A percentile compares a stretch with the other conserved stretches of the same genome.
Evolutionary conservation across 305 asterid genomes (phyloP).

Genomic region (Stenogyne calaminthoides): DNA sequence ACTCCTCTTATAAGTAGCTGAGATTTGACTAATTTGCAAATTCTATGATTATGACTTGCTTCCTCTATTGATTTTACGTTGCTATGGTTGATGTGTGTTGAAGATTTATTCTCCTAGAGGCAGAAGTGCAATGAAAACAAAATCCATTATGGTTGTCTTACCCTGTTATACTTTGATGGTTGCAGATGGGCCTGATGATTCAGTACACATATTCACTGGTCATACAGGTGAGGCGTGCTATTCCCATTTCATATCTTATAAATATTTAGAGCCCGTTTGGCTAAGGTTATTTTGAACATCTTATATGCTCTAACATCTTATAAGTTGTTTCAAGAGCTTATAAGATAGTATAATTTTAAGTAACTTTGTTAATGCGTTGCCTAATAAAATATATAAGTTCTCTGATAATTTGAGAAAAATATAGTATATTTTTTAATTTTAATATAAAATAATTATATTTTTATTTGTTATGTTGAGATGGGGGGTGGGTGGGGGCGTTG

Average conservation of each 20-base stretch:
- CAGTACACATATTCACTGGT: conserved; percentile 79
- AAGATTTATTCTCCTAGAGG: background rate
- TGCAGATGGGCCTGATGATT: conserved; percentile 80
- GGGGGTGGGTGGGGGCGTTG: too few relatives aligned
- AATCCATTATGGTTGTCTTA: conserved; percentile 8
- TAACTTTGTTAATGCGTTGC: too few relatives aligned
- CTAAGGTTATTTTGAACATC: too few relatives aligned
- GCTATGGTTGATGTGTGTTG: conserved; percentile 8
- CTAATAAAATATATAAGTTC: too few relatives aligned
- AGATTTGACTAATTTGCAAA: conserved; percentile 1
- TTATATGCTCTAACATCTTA: too few relatives aligned
- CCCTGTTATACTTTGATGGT: conserved; percentile 24
- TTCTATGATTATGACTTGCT: background rate
- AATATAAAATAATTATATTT: too few relatives aligned
- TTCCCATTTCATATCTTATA: conserved; percentile 5
- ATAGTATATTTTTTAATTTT: too few relatives aligned
- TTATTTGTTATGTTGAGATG: too few relatives aligned
- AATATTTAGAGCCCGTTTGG: background rate
- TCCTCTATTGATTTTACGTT: background rate
- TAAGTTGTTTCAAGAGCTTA: too few relatives aligned
- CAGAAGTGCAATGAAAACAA: background rate
- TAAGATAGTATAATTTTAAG: too few relatives aligned
- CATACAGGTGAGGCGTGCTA: conserved; percentile 58
- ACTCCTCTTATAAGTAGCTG: conserved; percentile 7
- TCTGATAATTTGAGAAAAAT: too few relatives aligned